Conservation (phyloP, 495 filamentous ascomycete genomes). For the Aspergillus kassunensis region DNA sequence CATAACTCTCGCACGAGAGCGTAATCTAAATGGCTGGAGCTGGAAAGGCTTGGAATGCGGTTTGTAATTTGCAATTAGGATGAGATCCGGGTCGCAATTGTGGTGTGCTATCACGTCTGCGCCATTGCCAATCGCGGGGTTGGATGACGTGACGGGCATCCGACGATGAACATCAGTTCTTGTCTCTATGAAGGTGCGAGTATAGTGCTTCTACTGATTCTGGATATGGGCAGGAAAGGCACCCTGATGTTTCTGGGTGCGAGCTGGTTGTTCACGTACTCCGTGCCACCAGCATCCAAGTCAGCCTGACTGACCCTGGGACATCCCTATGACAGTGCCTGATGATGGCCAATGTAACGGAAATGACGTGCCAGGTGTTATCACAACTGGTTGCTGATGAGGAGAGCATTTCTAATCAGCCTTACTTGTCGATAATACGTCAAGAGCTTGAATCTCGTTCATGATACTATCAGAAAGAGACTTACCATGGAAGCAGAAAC, state of each 20-base stretch:
- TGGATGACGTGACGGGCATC: slow-evolving; percentile 39
- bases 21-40: neutral
- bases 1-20: slow-evolving; percentile 6
- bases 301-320: no score
- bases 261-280: no score
- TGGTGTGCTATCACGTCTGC: neutral
- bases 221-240: no score
- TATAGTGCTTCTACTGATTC: no score
- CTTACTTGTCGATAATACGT: neutral
- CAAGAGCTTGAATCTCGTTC: no score
- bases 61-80: slow-evolving; percentile 4
- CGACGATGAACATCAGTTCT: no score
- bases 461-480: neutral
- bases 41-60: neutral
- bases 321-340: slow-evolving; percentile 1
- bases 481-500: slow-evolving; percentile 22
- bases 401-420: slow-evolving; percentile 28
- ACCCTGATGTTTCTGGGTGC: no score
- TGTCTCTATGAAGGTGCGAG: no score
- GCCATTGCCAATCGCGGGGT: slow-evolving; percentile 39
- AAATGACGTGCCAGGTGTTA: slow-evolving; percentile 30
- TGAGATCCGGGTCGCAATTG: neutral
- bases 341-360: slow-evolving; percentile 24
- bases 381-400: slow-evolving; percentile 1
- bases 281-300: no score